Base-by-base conservation (phyloP, 2,329 filamentous ascomycete genomes). In the Ceratocystiopsis sp. region DNA sequence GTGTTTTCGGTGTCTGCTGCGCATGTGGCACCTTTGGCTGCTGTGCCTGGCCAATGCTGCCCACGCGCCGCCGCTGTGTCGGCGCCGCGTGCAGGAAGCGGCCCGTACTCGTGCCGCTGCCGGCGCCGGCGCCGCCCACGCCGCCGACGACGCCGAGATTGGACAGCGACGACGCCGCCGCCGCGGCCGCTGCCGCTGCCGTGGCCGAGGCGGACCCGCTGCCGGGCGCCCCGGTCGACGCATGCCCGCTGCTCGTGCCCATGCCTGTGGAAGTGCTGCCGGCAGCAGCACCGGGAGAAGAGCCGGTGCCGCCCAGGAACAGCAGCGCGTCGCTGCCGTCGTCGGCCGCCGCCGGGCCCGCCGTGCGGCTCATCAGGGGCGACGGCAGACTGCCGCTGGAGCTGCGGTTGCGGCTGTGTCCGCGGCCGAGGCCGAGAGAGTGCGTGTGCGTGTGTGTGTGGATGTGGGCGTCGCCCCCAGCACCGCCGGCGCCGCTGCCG, bases 381-480 rank as follows among this genome's bases (percentile, higher is more conserved):
- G 25, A 29, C 7, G 25, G 25, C 25, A 29, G 25, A 11, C 25
- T 29, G 25, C 25, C 25, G 25, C 25, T 29, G 25, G 25, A 29
- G 9, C 25, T 29, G 25, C 25, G 25, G 25, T 29, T 8, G 25
- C 25, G 25, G 25, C 4, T 29, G 25, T 29, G 25, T 8, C 25
- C 25, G 9, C 25, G 25, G 25, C 25, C 25, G 25, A 29, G 25
- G 5, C 25, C 25, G 25, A 29, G 25, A 7, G 10, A 8, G 32
- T 33, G 32, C 6, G 32, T 33, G 32, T 33, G 21, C 21, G 25
- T 11, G 33, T 34, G 33, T 8, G 33, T 15, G 33, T 34, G 25
- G 25, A 8, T 13, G 33, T 34, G 33, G 33, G 74, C 61, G 41
- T 93, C 21, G 79, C 83, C 54, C 82, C 73, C 14, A 72, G 69